Evolutionary conservation across 2,329 filamentous ascomycete genomes (phyloP).

Genomic region (Aspergillus pseudotamarii): DNA sequence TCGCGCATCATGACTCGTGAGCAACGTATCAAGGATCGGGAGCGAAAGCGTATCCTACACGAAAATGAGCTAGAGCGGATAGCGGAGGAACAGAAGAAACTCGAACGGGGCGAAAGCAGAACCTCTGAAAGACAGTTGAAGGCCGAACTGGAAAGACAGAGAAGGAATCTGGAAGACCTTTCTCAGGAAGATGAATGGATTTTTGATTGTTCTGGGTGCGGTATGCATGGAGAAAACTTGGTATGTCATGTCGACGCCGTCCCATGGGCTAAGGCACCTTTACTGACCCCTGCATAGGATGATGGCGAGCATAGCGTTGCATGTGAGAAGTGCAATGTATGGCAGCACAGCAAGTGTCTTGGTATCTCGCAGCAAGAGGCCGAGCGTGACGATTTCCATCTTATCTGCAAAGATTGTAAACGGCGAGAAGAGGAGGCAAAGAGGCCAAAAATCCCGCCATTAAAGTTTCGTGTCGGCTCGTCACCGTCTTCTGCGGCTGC

Average conservation of each 20-base stretch:
- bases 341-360: slow-evolving; percentile 95
- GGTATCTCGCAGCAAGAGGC: slow-evolving; percentile 77
- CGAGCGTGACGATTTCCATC: slow-evolving; percentile 83
- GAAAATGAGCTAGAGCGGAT: slow-evolving; percentile 81
- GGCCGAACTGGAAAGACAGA: slow-evolving; percentile 77
- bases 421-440: slow-evolving; percentile 65
- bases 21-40: slow-evolving; percentile 81
- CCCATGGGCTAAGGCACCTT: neutral
- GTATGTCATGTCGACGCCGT: slow-evolving; percentile 39
- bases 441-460: slow-evolving; percentile 62
- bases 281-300: slow-evolving; percentile 56
- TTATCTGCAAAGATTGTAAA: slow-evolving; percentile 78
- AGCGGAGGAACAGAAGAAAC: slow-evolving; percentile 71
- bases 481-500: slow-evolving; percentile 43
- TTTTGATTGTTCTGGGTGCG: slow-evolving; percentile 89
- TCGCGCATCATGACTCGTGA: slow-evolving; percentile 81
- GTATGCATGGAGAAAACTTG: slow-evolving; percentile 80
- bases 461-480: slow-evolving; percentile 60
- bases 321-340: slow-evolving; percentile 91
- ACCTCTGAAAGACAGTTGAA: slow-evolving; percentile 80
- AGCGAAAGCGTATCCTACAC: slow-evolving; percentile 78
- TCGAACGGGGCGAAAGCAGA: slow-evolving; percentile 59
- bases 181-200: slow-evolving; percentile 82
- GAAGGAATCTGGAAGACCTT: slow-evolving; percentile 74
- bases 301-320: slow-evolving; percentile 92